phyloP scores from a whole-genome alignment of 495 filamentous ascomycete species.

The Daldinia concentrica region DNA sequence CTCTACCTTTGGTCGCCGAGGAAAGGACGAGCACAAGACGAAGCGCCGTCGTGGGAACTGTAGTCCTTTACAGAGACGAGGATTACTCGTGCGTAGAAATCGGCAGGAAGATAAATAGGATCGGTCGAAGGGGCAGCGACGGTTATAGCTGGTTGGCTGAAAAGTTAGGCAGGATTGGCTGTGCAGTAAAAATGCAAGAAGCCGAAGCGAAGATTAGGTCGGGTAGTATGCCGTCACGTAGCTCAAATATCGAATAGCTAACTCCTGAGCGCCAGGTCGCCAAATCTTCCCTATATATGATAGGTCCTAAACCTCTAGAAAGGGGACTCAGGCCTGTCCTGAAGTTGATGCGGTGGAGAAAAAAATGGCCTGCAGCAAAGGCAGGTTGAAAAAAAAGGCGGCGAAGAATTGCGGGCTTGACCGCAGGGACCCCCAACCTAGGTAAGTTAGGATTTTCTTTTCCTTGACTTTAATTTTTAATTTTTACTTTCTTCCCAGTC shows the following conservation, averaged over 20 bases:
- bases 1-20: constrained; percentile 6
- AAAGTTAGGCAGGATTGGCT: constrained; percentile 46
- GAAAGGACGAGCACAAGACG: constrained; percentile 16
- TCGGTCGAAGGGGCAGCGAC: constrained; percentile 35
- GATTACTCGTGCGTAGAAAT: constrained; percentile 19
- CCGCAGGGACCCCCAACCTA: constrained; percentile 43
- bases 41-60: constrained; percentile 30
- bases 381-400: constrained; percentile 42
- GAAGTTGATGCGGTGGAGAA: constrained; percentile 44
- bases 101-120: constrained; percentile 20
- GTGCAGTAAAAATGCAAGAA: constrained; percentile 47
- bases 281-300: constrained; percentile 41
- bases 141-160: constrained; percentile 44
- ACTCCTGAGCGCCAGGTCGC: constrained; percentile 33
- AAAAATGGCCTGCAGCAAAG: constrained; percentile 37
- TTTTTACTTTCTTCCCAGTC: constrained; percentile 22
- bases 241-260: constrained; percentile 22
- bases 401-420: constrained; percentile 45
- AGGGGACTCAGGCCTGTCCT: constrained; percentile 37
- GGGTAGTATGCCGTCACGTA: constrained; percentile 35
- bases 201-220: constrained; percentile 40
- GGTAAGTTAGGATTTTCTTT: constrained; percentile 39
- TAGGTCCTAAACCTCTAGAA: constrained; percentile 44
- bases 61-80: constrained; percentile 14
- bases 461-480: constrained; percentile 23